These are phyloP conservation scores for Aspergillus jensenii DNA, from an alignment of 2,329 filamentous ascomycete species.

Conservation along the genomic window DNA sequence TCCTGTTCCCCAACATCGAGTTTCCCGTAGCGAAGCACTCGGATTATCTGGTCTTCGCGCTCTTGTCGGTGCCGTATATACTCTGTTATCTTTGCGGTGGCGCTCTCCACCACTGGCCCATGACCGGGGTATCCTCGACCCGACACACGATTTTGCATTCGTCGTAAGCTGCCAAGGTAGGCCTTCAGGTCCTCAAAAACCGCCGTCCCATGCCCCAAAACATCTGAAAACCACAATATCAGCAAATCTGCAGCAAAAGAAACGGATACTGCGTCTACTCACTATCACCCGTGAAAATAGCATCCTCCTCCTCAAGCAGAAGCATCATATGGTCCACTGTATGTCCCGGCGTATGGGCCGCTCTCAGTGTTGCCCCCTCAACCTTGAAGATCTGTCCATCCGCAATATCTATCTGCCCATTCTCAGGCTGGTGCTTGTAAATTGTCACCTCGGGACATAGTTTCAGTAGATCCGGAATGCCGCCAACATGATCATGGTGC, in stretches of 20 bases:
- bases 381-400: conserved; percentile 56
- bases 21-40: conserved; percentile 55
- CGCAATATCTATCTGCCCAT: conserved; percentile 53
- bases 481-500: conserved; percentile 83
- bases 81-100: conserved; percentile 69
- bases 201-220: conserved; percentile 81
- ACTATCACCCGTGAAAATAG: conserved; percentile 84
- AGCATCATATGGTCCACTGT: conserved; percentile 81
- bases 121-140: conserved; percentile 85
- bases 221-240: conserved; percentile 46
- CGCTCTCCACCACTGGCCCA: conserved; percentile 74
- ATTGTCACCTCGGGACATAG: conserved; percentile 64
- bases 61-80: conserved; percentile 80
- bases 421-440: conserved; percentile 64
- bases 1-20: conserved; percentile 31
- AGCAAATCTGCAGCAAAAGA: conserved; percentile 3
- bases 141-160: conserved; percentile 61
- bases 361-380: conserved; percentile 60
- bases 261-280: conserved; percentile 17
- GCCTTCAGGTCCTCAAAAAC: conserved; percentile 75
- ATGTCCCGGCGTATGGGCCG: conserved; percentile 71
- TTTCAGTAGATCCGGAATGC: conserved; percentile 67
- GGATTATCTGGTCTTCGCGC: conserved; percentile 75
- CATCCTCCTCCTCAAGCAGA: conserved; percentile 71
- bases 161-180: conserved; percentile 68